Evolutionary conservation across 148 eudicot genomes (phyloP), one percentile per base, ranked within the genome.

Genomic region (Hydrangea macrophylla): DNA sequence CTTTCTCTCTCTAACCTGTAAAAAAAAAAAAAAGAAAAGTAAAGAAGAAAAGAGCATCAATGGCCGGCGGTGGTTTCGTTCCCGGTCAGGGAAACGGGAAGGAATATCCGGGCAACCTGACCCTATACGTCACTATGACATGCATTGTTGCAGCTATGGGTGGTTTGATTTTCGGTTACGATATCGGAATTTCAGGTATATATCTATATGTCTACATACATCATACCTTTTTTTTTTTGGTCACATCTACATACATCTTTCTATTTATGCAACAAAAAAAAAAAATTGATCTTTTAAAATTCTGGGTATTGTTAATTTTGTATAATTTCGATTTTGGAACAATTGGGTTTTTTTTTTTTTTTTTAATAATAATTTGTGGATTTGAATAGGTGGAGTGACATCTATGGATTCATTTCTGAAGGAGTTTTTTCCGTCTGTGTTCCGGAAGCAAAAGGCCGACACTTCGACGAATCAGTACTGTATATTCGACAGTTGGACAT

Each of bases 321-420:
- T 64, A 2, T 15, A 31, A 45, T 26, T 45, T 53, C n/a, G 31
- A 3, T 2, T 66, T 64, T 26, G 42, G 51, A 27, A 30, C 20
- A 2, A 56, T 65, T 7, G 35, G 7, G 12, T 36, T 27, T 10
- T 10, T 1, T 10, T 5, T 4, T 20, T 56, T 56, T 12, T 53
- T 3, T 53, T 22, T 26, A 24, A n/a, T n/a, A n/a, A n/a, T n/a
- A n/a, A n/a, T n/a, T n/a, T n/a, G n/a, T n/a, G n/a, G n/a, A n/a
- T n/a, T n/a, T 59, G 3, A 35, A 18, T 32, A 82, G 83, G 86
- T 57, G 86, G 83, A 20, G 86, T 82, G 48, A 82, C 83, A 9
- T 64, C 86, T 1, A 82, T 79, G 83, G 79, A 79, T 18, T 35
- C 75, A 7, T 82, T 82, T 17, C 18, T 82, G 72, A 37, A 60